Evolutionary conservation across 1,284 basidiomycete species (phyloP).

Genomic region (Hemileia vastatrix): DNA sequence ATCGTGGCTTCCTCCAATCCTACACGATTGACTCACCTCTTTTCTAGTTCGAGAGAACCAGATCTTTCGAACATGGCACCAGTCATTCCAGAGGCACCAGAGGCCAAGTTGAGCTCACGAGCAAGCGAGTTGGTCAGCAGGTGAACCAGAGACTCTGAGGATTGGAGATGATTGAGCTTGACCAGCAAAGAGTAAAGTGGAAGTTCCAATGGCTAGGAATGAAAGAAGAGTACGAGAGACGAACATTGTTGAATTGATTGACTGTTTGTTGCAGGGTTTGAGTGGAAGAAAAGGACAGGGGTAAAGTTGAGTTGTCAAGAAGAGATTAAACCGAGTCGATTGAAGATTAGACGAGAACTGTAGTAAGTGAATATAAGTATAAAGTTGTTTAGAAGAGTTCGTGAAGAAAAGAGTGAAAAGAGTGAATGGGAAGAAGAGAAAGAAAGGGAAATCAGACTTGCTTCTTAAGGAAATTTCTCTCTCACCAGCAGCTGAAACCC

Average conservation of each 20-base stretch:
- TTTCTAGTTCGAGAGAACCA: neutral
- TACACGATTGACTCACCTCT: neutral
- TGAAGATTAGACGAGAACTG: too few relatives aligned
- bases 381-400: too few relatives aligned
- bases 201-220: slow-evolving; percentile 5
- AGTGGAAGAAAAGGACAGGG: too few relatives aligned
- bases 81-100: neutral
- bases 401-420: too few relatives aligned
- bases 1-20: neutral
- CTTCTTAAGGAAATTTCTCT: too few relatives aligned
- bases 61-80: neutral
- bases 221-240: neutral
- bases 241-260: neutral
- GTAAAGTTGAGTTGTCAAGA: too few relatives aligned
- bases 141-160: neutral
- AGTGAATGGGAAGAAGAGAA: too few relatives aligned
- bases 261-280: neutral
- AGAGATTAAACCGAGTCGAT: too few relatives aligned
- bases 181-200: neutral
- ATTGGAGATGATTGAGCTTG: neutral
- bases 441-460: too few relatives aligned
- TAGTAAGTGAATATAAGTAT: too few relatives aligned
- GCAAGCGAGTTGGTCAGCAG: slow-evolving; percentile 12
- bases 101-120: neutral
- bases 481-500: too few relatives aligned